phyloP scores from a whole-genome alignment of 2,329 filamentous ascomycete species.

The Dothideomycetes sp. region DNA sequence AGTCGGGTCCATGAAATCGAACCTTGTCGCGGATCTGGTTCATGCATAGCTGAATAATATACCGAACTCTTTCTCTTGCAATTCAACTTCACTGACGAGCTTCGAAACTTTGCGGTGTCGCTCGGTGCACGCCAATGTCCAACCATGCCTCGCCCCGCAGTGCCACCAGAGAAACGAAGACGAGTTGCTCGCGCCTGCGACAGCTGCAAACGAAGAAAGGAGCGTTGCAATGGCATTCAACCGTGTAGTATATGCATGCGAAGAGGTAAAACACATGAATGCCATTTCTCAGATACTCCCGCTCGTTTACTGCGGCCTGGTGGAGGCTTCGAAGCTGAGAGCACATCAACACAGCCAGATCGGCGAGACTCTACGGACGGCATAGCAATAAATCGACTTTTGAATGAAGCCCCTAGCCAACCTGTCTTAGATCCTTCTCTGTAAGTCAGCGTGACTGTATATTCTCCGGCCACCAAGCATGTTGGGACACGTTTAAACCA shows the following conservation, averaged over 20 bases:
- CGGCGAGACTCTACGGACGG: too few relatives aligned
- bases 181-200: slow-evolving; percentile 29
- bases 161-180: slow-evolving; percentile 5
- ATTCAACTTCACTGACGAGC: too few relatives aligned
- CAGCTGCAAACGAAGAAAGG: slow-evolving; percentile 36
- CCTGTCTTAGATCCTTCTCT: slow-evolving; percentile 2
- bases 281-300: slow-evolving; percentile 20
- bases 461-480: too few relatives aligned
- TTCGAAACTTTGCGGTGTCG: too few relatives aligned
- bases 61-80: too few relatives aligned
- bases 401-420: slow-evolving; percentile 1
- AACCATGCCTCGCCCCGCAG: slow-evolving; percentile 8
- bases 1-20: too few relatives aligned
- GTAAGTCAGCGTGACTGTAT: too few relatives aligned
- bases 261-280: slow-evolving; percentile 29
- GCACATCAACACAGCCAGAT: background rate
- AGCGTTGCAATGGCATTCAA: slow-evolving; percentile 41
- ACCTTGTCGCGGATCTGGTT: too few relatives aligned
- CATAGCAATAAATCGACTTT: too few relatives aligned
- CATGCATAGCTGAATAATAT: too few relatives aligned
- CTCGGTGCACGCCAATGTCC: too few relatives aligned
- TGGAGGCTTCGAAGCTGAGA: background rate
- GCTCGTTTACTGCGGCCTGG: slow-evolving; percentile 6
- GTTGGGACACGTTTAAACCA: too few relatives aligned
- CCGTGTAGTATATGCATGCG: slow-evolving; percentile 40